phyloP scores from a whole-genome alignment of 2,329 filamentous ascomycete genomes.

The Penicillium sclerotiorum region DNA sequence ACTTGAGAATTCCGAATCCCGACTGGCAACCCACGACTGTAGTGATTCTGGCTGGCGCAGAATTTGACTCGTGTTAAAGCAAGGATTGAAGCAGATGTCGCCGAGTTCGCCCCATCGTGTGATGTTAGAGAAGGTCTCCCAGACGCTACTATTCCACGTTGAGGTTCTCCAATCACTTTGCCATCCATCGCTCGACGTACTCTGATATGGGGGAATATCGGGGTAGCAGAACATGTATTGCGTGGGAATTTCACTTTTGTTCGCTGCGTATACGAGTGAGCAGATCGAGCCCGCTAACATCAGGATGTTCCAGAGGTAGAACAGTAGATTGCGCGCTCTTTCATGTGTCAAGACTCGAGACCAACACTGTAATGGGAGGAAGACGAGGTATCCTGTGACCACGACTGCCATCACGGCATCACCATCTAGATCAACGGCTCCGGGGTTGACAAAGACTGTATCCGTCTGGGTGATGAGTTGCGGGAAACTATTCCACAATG shows the following conservation, averaged over 20 bases:
- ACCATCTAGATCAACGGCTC: constrained; percentile 33
- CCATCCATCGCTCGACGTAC: constrained; percentile 32
- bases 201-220: constrained; percentile 22
- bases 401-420: constrained; percentile 39
- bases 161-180: constrained; percentile 25
- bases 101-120: constrained; percentile 22
- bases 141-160: constrained; percentile 35
- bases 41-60: constrained; percentile 26
- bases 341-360: constrained; percentile 31
- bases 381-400: constrained; percentile 37
- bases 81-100: constrained; percentile 37
- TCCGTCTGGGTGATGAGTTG: constrained; percentile 23
- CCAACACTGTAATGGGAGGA: constrained; percentile 38
- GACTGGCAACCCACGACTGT: constrained; percentile 15
- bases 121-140: constrained; percentile 29
- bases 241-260: constrained; percentile 13
- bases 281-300: constrained; percentile 36
- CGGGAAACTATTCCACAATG: constrained; percentile 19
- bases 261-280: constrained; percentile 28
- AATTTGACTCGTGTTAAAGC: constrained; percentile 33
- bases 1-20: constrained; percentile 6
- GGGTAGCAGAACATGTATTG: constrained; percentile 39
- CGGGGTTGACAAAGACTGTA: constrained; percentile 28
- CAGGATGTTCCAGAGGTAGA: constrained; percentile 33
- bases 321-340: constrained; percentile 30